Evolutionary conservation across 306 rosid species (phyloP), one percentile per base, ranked within the genome.

Genomic region (Ormosia semicastrata): DNA sequence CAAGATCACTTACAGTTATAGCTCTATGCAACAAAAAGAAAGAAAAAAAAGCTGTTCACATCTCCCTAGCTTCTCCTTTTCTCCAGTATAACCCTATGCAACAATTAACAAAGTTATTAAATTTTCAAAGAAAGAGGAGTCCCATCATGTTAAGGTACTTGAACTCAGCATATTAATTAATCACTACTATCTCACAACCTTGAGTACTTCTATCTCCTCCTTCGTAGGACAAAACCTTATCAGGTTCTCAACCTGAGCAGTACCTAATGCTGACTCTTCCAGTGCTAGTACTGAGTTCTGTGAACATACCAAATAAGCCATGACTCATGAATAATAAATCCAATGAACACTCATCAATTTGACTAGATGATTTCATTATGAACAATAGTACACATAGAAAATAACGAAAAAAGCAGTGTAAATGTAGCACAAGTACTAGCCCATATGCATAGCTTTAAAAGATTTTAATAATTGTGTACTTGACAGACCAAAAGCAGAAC

Each of bases 201-300:
- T 91, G 56, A 91, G 90, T 68, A 87, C 74, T 82, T 91, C 91
- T 76, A 91, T 89, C 89, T 91, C 94, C 91, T 91, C 92, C 83
- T 87, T 82, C 6, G 89, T 87, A 12, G 94, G 94, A 80, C 94
- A 91, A 72, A 89, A 91, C 90, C 89, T 91, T 67, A 91, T 80
- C 24, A 91, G 89, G 81, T 91, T 91, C 80, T 91, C 94, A 63
- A 89, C 91, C 86, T 82, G 94, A 78, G 84, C 92, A 30, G 70
- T 78, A 75, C 87, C 94, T 49, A 91, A 58, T 5, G 86, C 90
- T 41, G 91, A 73, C 75, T 91, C 92, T 49, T 91, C 91, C 60
- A 91, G 88, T 60, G 88, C 92, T 73, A 91, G 90, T 79, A 91
- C 91, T 2, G 90, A 87, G 77, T 80, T 75, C 92, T 91, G 87